Percentiles rank a stretch among this genome's conserved stretches.
phyloP scores from a whole-genome alignment of 2,329 filamentous ascomycete species.

The Diaporthe ampelina region DNA sequence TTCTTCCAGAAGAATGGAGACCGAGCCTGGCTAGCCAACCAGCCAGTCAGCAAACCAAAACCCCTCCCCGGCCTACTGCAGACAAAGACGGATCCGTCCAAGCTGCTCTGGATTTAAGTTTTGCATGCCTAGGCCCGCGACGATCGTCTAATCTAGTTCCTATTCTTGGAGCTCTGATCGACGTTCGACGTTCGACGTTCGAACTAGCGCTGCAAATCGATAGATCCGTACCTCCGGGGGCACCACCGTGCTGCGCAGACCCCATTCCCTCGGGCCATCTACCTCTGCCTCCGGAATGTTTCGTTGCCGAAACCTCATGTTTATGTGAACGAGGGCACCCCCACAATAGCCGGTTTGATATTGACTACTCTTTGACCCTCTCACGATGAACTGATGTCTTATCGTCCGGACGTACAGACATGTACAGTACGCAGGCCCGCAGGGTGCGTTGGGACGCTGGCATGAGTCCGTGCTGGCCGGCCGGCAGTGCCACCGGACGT shows the following conservation, averaged over 20 bases:
- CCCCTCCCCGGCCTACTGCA: slow-evolving; percentile 19
- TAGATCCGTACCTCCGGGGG: slow-evolving; percentile 26
- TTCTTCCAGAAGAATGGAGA: slow-evolving; percentile 25
- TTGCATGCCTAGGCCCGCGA: slow-evolving; percentile 17
- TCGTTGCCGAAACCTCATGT: slow-evolving; percentile 31
- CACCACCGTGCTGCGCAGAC: slow-evolving; percentile 19
- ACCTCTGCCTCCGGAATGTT: slow-evolving; percentile 26
- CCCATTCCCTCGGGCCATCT: background rate
- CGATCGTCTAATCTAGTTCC: slow-evolving; percentile 31
- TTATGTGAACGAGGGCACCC: slow-evolving; percentile 5
- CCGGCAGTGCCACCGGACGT: slow-evolving; percentile 27
- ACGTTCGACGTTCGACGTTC: slow-evolving; percentile 26
- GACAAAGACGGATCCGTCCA: slow-evolving; percentile 28
- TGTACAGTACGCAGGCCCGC: slow-evolving; percentile 9
- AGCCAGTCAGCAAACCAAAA: background rate
- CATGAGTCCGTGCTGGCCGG: slow-evolving; percentile 28
- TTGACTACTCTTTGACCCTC: slow-evolving; percentile 25
- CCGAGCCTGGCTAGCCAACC: background rate
- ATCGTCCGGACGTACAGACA: background rate
- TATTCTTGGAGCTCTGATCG: slow-evolving; percentile 39
- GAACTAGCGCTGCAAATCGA: slow-evolving; percentile 33
- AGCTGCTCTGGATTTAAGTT: slow-evolving; percentile 29
- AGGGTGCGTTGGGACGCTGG: background rate
- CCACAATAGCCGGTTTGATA: slow-evolving; percentile 26
- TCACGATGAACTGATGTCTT: slow-evolving; percentile 20